Percentiles rank a stretch among this genome's conserved stretches.
phyloP scores from a whole-genome alignment of 331 rosid species.

The Rhamnella rubrinervis region DNA sequence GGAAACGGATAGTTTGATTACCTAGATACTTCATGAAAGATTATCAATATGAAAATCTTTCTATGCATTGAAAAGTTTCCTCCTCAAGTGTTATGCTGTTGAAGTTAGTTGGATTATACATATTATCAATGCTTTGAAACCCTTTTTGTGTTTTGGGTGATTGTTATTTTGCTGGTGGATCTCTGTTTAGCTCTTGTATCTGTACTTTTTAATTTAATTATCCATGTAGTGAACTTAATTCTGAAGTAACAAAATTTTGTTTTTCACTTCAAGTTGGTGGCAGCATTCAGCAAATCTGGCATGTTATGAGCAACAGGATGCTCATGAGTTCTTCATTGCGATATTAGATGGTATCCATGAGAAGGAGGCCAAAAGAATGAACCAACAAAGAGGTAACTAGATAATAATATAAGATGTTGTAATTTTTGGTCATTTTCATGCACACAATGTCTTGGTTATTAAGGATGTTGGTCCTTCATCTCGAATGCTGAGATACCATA shows the following conservation, averaged over 20 bases:
- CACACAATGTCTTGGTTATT: background rate
- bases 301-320: slow-evolving; percentile 89
- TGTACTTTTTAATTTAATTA: background rate
- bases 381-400: slow-evolving; percentile 58
- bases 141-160: background rate
- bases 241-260: slow-evolving; percentile 24
- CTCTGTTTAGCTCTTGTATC: slow-evolving; percentile 13
- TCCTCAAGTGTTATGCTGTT: too few relatives aligned
- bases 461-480: slow-evolving; percentile 7
- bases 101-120: too few relatives aligned
- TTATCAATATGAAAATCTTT: slow-evolving; percentile 15
- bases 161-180: background rate
- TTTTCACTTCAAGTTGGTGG: slow-evolving; percentile 78
- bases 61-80: background rate
- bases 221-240: slow-evolving; percentile 3
- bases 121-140: background rate
- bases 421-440: slow-evolving; percentile 14
- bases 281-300: slow-evolving; percentile 88
- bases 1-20: slow-evolving; percentile 1
- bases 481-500: background rate
- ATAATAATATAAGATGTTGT: background rate
- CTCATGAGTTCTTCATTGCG: slow-evolving; percentile 95
- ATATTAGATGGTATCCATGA: slow-evolving; percentile 86
- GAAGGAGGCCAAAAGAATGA: slow-evolving; percentile 49
- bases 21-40: slow-evolving; percentile 14